Evolutionary conservation across 2,329 filamentous ascomycete species (phyloP).

Genomic region (Clarireedia sp.): DNA sequence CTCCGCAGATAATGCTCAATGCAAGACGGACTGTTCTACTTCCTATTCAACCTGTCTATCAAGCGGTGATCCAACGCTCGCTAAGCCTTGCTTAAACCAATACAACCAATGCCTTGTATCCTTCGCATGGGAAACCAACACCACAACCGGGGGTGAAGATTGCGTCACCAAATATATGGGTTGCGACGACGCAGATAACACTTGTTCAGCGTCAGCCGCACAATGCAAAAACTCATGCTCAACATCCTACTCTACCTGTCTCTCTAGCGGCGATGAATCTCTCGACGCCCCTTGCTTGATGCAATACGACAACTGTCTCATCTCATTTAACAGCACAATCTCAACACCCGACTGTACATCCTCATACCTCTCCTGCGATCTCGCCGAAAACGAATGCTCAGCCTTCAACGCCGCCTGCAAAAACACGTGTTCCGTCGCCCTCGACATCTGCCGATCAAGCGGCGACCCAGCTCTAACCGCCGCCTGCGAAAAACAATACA

Average conservation of each 20-base stretch:
- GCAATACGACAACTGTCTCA: conserved; percentile 9
- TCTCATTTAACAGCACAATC: background rate
- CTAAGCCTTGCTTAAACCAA: background rate
- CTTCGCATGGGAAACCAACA: background rate
- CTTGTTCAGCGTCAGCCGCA: conserved; percentile 5
- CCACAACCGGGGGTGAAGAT: conserved; percentile 1
- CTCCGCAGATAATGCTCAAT: background rate
- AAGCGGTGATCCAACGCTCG: background rate
- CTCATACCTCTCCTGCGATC: background rate
- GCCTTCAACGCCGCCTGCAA: conserved; percentile 9
- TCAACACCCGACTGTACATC: background rate
- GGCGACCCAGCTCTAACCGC: conserved; percentile 5
- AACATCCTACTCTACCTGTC: conserved; percentile 6
- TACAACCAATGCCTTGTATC: conserved; percentile 1
- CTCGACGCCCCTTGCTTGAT: conserved; percentile 5
- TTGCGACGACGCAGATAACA: conserved; percentile 7
- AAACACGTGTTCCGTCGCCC: conserved; percentile 12
- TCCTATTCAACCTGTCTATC: background rate
- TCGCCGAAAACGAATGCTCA: conserved; percentile 6
- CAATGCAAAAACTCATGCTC: conserved; percentile 12
- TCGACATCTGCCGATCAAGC: conserved; percentile 9
- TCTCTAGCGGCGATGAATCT: conserved; percentile 5
- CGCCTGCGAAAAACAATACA: conserved; percentile 7
- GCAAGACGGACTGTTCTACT: conserved; percentile 1
- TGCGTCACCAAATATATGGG: conserved; percentile 13